These are phyloP conservation scores for Populus alba DNA, from an alignment of 345 rosid genomes.

Conservation along the genomic window DNA sequence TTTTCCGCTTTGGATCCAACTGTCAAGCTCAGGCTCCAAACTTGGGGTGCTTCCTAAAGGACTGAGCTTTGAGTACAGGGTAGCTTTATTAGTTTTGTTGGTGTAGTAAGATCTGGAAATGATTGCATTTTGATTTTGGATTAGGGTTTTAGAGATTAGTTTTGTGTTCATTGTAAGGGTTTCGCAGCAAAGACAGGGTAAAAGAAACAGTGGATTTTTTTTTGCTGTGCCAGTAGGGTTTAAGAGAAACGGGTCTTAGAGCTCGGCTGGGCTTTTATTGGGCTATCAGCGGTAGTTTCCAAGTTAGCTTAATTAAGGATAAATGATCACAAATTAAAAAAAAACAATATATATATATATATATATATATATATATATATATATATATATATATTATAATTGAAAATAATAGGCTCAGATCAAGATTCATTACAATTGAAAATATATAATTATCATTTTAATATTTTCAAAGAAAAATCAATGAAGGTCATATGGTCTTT, in stretches of 20 bases:
- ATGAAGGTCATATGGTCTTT: too few relatives aligned
- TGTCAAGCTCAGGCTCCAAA: constrained; percentile 68
- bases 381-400: too few relatives aligned
- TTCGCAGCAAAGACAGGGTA: not conserved
- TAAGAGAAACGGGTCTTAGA: not conserved
- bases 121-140: constrained; percentile 14
- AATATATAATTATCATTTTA: too few relatives aligned
- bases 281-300: not conserved
- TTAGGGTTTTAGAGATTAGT: constrained; percentile 33
- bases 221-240: not conserved
- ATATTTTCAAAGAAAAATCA: too few relatives aligned
- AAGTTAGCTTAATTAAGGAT: too few relatives aligned
- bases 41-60: constrained; percentile 66
- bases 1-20: constrained; percentile 60
- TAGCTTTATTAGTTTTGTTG: constrained; percentile 52
- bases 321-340: too few relatives aligned
- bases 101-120: constrained; percentile 53
- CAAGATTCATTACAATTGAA: too few relatives aligned
- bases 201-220: not conserved
- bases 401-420: too few relatives aligned
- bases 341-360: too few relatives aligned
- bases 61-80: constrained; percentile 71
- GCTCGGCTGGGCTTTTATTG: not conserved
- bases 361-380: too few relatives aligned
- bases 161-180: constrained; percentile 22